phyloP scores from a whole-genome alignment of 2,329 filamentous ascomycete genomes.

The Colletotrichum musicola region DNA sequence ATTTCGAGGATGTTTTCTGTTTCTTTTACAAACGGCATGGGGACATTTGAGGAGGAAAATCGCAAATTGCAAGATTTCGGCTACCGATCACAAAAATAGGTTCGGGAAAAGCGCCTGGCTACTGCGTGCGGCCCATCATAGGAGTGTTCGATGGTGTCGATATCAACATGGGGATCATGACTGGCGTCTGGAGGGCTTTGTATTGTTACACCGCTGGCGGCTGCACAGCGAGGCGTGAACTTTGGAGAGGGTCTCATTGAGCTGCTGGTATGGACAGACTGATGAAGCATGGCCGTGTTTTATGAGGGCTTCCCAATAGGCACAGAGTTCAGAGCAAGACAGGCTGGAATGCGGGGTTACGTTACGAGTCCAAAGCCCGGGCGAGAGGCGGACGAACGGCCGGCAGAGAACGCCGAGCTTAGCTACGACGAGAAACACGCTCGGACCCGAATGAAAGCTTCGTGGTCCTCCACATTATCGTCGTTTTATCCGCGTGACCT shows the following conservation, averaged over 20 bases:
- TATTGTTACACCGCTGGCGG: constrained; percentile 22
- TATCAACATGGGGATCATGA: constrained; percentile 21
- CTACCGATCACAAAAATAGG: constrained; percentile 15
- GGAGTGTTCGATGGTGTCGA: background rate
- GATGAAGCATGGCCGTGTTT: constrained; percentile 15
- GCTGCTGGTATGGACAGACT: constrained; percentile 1
- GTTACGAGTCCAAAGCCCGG: constrained; percentile 9
- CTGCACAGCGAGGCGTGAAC: constrained; percentile 18
- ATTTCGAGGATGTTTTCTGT: constrained; percentile 30
- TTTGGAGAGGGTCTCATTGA: background rate
- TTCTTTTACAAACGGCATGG: constrained; percentile 6
- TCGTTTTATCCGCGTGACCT: background rate
- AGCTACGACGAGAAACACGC: constrained; percentile 27
- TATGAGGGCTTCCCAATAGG: background rate
- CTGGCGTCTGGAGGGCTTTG: constrained; percentile 19
- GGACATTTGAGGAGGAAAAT: constrained; percentile 17
- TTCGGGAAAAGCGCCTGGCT: constrained; percentile 27
- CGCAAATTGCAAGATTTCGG: constrained; percentile 35
- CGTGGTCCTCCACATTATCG: background rate
- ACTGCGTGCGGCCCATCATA: constrained; percentile 28
- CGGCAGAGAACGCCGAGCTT: constrained; percentile 22
- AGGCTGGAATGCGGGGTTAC: constrained; percentile 1
- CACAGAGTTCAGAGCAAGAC: constrained; percentile 22
- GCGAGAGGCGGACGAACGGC: constrained; percentile 25
- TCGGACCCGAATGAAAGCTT: constrained; percentile 24